These are phyloP conservation scores for Bretschneidera sinensis DNA, from an alignment of 345 rosid species.

Conservation along the genomic window DNA sequence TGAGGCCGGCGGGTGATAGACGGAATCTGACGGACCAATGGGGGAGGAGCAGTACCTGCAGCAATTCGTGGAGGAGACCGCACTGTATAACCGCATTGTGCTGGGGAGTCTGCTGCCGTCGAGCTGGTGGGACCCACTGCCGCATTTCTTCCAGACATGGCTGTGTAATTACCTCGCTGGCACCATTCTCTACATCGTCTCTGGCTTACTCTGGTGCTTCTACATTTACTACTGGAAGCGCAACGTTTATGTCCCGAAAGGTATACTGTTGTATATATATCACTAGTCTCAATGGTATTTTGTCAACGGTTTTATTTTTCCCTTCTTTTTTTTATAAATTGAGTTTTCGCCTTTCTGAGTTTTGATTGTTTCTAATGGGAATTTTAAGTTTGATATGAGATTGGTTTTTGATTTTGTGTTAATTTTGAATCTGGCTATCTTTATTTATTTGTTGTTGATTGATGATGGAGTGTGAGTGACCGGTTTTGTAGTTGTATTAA, in stretches of 20 bases:
- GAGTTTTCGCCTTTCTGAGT: neutral
- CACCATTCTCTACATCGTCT: constrained; percentile 58
- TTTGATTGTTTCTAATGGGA: neutral
- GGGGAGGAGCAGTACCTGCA: constrained; percentile 34
- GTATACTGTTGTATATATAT: too few relatives aligned
- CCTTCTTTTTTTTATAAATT: too few relatives aligned
- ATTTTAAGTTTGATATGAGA: neutral
- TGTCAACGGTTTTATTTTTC: too few relatives aligned
- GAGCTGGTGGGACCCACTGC: constrained; percentile 54
- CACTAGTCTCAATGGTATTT: too few relatives aligned
- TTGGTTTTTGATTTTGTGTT: constrained; percentile 9
- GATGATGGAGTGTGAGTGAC: neutral
- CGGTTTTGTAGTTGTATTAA: neutral
- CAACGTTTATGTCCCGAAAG: constrained; percentile 77
- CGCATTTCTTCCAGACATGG: constrained; percentile 81
- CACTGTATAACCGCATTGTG: constrained; percentile 65
- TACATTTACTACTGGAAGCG: constrained; percentile 78
- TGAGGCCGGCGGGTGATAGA: too few relatives aligned
- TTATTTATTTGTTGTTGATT: neutral
- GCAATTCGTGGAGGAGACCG: constrained; percentile 48
- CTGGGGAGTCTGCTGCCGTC: constrained; percentile 55
- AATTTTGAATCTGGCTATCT: constrained; percentile 3
- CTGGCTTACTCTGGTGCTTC: constrained; percentile 89
- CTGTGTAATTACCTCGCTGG: constrained; percentile 84
- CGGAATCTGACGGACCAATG: constrained; percentile 19